These are phyloP conservation scores for Naganishia liquefaciens DNA, from an alignment of 1,284 basidiomycete species.

Conservation along the genomic window DNA sequence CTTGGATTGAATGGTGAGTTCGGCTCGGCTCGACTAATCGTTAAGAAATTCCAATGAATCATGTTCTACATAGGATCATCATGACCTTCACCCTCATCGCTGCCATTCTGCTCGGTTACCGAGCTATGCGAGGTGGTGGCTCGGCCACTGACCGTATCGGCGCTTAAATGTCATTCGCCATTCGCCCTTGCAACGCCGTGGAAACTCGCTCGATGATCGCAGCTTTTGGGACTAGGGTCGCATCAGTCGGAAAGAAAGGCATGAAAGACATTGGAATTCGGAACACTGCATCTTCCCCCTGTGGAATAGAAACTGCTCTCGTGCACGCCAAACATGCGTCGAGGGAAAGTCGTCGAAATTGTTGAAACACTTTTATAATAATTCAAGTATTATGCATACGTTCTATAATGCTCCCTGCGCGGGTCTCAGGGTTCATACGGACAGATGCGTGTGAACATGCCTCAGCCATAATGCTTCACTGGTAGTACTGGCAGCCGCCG, in stretches of 20 bases:
- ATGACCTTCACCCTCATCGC: slow-evolving; percentile 42
- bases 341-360: not conserved
- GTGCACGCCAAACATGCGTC: not conserved
- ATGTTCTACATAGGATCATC: slow-evolving; percentile 41
- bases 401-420: not conserved
- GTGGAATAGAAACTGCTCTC: slow-evolving; percentile 2
- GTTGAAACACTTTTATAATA: slow-evolving; percentile 9
- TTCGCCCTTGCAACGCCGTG: not conserved
- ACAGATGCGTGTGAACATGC: too few species aligned
- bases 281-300: not conserved
- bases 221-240: not conserved
- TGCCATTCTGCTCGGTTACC: slow-evolving; percentile 40
- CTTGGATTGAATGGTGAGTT: slow-evolving; percentile 49
- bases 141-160: slow-evolving; percentile 41
- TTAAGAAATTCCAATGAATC: not conserved
- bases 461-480: too few species aligned
- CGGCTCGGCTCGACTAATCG: too few species aligned
- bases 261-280: not conserved
- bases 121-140: slow-evolving; percentile 43
- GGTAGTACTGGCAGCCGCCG: too few species aligned
- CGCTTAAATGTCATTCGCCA: slow-evolving; percentile 1
- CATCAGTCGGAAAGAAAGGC: not conserved
- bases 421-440: too few species aligned
- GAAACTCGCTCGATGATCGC: not conserved
- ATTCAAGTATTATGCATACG: not conserved